Base-by-base conservation (phyloP, 495 filamentous ascomycete genomes). In the Podospora bellae-mahoneyi region DNA sequence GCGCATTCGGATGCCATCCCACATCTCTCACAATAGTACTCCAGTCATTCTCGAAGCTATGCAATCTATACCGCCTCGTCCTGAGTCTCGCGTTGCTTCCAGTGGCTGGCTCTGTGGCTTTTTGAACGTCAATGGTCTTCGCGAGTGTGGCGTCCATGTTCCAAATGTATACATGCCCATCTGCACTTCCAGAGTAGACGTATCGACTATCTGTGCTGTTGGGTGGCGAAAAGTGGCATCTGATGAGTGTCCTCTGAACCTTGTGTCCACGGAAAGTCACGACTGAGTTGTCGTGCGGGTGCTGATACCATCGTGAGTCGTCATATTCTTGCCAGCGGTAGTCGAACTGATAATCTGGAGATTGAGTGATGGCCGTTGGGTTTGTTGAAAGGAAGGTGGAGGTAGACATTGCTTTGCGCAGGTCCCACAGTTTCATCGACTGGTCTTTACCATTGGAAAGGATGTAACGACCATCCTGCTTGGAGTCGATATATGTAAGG, bases 401-500 rank as follows among this genome's bases (percentile, higher is more conserved):
- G 20, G 88, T 89, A 23, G 86, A 87, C 85, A 92, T 91, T 85
- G 91, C 92, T 80, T 82, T 87, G 72, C 96, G 84, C 60, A 99
- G 80, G 79, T 99, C 95, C 95, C 95, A 99, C 4, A 99, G 84
- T 79, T 98, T 99, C 90, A 97, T 97, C 39, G 88, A 91, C 77
- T 99, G 95, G 72, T 99, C 95, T 73, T 99, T 99, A 66, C 86
- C 91, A 69, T 99, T 99, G 68, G 91, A 94, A 6, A 99, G 84
- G 9, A 98, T 89, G 74, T 97, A 99, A 56, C 95, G 86, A 9
- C 95, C 95, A 75, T 99, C 95, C 62, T 93, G 93, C 79, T 98
- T 99, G 79, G 90, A 94, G 78, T 98, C 94, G 65, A 99, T 90
- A 73, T 97, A 97, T 0, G 95, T 99, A 2, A 99, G 74, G 16